Percentiles rank a stretch among this genome's conserved stretches.
phyloP scores from a whole-genome alignment of 495 filamentous ascomycete genomes.

The Talaromyces proteolyticus region DNA sequence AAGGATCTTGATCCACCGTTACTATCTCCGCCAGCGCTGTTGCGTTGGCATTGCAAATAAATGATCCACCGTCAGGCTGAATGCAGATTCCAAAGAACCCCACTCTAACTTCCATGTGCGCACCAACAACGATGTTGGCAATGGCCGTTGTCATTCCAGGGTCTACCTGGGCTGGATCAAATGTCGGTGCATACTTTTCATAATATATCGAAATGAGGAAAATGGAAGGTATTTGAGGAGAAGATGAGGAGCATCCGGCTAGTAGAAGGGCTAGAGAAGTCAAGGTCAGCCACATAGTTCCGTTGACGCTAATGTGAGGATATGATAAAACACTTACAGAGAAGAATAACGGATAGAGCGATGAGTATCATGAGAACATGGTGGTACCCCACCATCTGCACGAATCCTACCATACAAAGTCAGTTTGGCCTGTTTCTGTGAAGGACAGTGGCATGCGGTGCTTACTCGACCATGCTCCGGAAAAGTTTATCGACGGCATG shows the following conservation, averaged over 20 bases:
- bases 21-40: conserved; percentile 58
- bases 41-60: conserved; percentile 63
- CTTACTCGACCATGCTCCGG: conserved; percentile 1
- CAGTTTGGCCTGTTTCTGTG: too few species aligned
- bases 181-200: conserved; percentile 53
- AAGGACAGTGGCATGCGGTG: too few species aligned
- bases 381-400: conserved; percentile 96
- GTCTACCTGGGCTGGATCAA: conserved; percentile 71
- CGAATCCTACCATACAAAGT: conserved; percentile 53
- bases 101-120: conserved; percentile 61
- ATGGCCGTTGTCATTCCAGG: conserved; percentile 69
- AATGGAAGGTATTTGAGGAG: conserved; percentile 60
- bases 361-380: conserved; percentile 98
- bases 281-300: conserved; percentile 13
- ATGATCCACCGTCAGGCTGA: conserved; percentile 55
- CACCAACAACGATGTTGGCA: conserved; percentile 57
- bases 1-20: conserved; percentile 59
- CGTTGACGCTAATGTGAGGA: conserved; percentile 10
- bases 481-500: conserved; percentile 3
- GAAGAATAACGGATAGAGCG: conserved; percentile 84
- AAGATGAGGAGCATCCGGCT: conserved; percentile 65
- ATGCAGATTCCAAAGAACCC: conserved; percentile 70
- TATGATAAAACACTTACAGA: conserved; percentile 61
- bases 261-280: conserved; percentile 54
- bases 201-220: conserved; percentile 71